Conservation (phyloP, 148 eudicot species). For the Nepenthes mirabilis region DNA sequence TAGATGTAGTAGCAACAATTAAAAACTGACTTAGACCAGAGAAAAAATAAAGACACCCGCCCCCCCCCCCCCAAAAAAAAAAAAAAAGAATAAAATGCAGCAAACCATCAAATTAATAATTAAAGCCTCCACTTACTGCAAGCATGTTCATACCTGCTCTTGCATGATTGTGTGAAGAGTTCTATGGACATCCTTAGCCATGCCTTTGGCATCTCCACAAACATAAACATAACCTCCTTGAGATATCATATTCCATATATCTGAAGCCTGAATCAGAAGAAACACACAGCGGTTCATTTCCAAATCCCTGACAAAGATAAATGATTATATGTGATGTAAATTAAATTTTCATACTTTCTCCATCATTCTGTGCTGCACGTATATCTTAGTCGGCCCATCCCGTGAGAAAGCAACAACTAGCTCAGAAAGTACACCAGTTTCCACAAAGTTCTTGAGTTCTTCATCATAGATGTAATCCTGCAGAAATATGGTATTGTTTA, state of each 20-base stretch:
- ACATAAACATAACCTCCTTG: constrained; percentile 81
- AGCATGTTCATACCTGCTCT: constrained; percentile 54
- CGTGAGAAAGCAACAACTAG: constrained; percentile 87
- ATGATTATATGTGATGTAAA: not conserved
- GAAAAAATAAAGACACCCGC: too few species aligned
- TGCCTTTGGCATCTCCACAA: constrained; percentile 99
- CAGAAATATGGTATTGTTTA: too few species aligned
- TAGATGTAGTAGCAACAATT: too few species aligned
- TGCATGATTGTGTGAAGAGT: constrained; percentile 82
- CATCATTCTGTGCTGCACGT: constrained; percentile 88
- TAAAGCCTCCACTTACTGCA: not conserved
- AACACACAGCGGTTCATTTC: constrained; percentile 9
- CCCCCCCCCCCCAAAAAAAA: too few species aligned
- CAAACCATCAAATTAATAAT: not conserved
- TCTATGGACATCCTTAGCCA: constrained; percentile 95
- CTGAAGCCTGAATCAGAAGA: constrained; percentile 24
- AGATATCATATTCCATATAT: constrained; percentile 59
- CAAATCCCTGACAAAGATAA: constrained; percentile 9
- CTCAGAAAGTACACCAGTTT: constrained; percentile 73
- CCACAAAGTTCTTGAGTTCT: constrained; percentile 61
- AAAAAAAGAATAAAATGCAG: not conserved
- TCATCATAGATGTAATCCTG: constrained; percentile 88
- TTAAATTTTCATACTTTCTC: constrained; percentile 39
- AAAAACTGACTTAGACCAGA: too few species aligned
- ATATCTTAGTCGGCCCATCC: constrained; percentile 82